phyloP scores from a whole-genome alignment of 345 rosid genomes.

The Citrus sinensis region DVS_A1.0 CM039163.1:8494001-8494500 shows the following conservation, averaged over 20 bases:
- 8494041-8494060: background rate
- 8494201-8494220: background rate
- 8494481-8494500: conserved; percentile 43
- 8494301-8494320: background rate
- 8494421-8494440: background rate
- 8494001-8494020: background rate
- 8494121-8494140: no score
- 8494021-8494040: background rate
- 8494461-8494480: conserved; percentile 29
- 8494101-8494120: background rate
- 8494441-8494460: conserved; percentile 27
- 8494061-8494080: conserved; percentile 9
- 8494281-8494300: background rate
- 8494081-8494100: conserved; percentile 4
- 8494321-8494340: background rate
- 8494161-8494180: background rate
- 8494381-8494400: background rate
- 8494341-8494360: background rate
- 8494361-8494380: background rate
- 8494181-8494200: background rate
- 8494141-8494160: background rate
- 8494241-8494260: conserved; percentile 4
- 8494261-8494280: background rate
- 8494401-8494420: background rate
- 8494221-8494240: conserved; percentile 15